A percentile compares a stretch with the other conserved stretches of the same genome.
Evolutionary conservation across 257 asterid species (phyloP).

Genomic region (Gentiana straminea): DNA sequence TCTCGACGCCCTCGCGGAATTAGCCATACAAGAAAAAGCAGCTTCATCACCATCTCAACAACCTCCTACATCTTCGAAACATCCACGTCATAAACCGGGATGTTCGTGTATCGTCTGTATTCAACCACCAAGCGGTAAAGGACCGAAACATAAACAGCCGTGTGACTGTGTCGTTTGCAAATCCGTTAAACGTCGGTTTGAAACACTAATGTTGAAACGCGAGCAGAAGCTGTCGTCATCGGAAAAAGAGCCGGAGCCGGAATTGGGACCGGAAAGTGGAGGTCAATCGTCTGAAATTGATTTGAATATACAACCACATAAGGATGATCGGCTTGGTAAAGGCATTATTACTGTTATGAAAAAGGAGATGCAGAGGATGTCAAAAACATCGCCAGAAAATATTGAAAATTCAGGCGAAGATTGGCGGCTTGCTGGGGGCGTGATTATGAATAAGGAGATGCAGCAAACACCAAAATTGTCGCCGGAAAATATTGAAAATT

Average conservation of each 20-base stretch:
- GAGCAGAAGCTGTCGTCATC: constrained; percentile 23
- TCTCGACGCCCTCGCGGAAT: constrained; percentile 53
- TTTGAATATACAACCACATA: constrained; percentile 79
- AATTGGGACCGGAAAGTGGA: constrained; percentile 32
- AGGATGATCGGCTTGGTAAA: constrained; percentile 30
- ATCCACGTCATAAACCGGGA: constrained; percentile 65
- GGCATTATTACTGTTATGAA: too few relatives aligned
- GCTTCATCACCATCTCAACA: constrained; percentile 7
- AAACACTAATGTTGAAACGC: constrained; percentile 45
- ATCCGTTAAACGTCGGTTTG: constrained; percentile 44
- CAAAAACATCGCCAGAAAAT: too few relatives aligned
- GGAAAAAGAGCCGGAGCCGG: constrained; percentile 9
- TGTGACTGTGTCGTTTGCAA: constrained; percentile 53
- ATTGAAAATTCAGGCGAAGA: too few relatives aligned
- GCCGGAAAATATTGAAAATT: too few relatives aligned
- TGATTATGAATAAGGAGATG: too few relatives aligned
- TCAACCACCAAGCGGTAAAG: constrained; percentile 68
- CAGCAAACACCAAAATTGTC: too few relatives aligned
- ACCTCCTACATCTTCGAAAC: constrained; percentile 38
- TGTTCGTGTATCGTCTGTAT: constrained; percentile 72
- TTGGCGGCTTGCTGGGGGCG: too few relatives aligned
- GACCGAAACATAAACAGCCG: constrained; percentile 44
- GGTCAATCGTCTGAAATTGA: constrained; percentile 39
- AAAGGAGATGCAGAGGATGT: too few relatives aligned
- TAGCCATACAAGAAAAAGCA: constrained; percentile 45